Conservation (phyloP, 345 rosid genomes). For the Erucastrum elatum region DNA sequence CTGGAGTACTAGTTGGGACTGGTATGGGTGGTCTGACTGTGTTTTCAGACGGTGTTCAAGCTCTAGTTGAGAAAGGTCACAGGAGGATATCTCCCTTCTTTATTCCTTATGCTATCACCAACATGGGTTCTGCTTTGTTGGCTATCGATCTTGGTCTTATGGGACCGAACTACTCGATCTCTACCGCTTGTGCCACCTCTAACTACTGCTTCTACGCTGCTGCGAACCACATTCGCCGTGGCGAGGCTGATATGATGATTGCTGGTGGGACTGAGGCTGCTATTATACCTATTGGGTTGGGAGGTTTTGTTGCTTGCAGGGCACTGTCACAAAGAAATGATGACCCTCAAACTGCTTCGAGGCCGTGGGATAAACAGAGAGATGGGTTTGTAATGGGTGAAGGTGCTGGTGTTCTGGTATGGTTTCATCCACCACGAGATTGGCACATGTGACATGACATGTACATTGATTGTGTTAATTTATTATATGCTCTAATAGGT, state of each 20-base stretch:
- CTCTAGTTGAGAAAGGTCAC: constrained; percentile 82
- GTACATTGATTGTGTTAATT: background rate
- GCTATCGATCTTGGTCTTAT: constrained; percentile 94
- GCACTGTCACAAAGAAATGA: constrained; percentile 97
- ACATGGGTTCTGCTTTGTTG: constrained; percentile 96
- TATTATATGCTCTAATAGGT: constrained; percentile 47
- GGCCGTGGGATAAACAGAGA: constrained; percentile 96
- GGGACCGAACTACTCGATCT: constrained; percentile 99
- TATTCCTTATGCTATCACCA: constrained; percentile 88
- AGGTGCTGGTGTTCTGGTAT: constrained; percentile 98
- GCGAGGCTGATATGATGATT: constrained; percentile 97
- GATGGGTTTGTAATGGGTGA: constrained; percentile 99
- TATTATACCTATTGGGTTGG: constrained; percentile 91
- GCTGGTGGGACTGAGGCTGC: constrained; percentile 99
- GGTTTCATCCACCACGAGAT: background rate
- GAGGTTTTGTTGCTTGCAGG: constrained; percentile 97
- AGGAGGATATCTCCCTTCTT: constrained; percentile 89
- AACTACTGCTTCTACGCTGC: constrained; percentile 98
- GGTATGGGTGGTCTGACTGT: constrained; percentile 98
- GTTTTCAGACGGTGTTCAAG: constrained; percentile 82
- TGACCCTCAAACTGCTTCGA: constrained; percentile 95
- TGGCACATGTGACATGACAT: constrained; percentile 7
- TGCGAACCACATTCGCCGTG: constrained; percentile 96
- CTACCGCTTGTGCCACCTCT: constrained; percentile 98
- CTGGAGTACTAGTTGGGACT: constrained; percentile 97